Base-by-base conservation (phyloP, 2,329 filamentous ascomycete species). In the Coleophoma eucalyptorum region DNA sequence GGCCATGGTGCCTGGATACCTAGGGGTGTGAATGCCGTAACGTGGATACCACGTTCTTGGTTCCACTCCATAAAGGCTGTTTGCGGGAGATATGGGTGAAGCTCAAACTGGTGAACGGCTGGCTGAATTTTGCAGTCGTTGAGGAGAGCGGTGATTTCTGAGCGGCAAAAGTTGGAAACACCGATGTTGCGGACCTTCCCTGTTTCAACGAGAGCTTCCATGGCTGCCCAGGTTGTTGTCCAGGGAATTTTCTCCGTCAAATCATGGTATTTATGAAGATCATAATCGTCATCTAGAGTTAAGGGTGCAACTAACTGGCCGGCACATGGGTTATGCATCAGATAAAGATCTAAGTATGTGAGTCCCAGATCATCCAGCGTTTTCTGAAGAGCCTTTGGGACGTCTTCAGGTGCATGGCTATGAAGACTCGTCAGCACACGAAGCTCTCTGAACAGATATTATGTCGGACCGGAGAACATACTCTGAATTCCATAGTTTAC, bases 341-440 rank as follows among this genome's bases (percentile, higher is more conserved):
- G 77, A 65, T 80, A 89, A 53, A 93, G 73, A 65, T 94, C 89
- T 8, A 94, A 77, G 65, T 93, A 91, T 56, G 89, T 84, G 46
- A 92, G 73, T 2, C 87, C 86, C 26, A 94, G 73, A 52, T 79
- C 77, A 70, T 83, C 79, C 66, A 93, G 72, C 61, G 83, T 86
- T 74, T 86, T 82, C 57, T 89, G 80, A 34, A 92, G 75, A 32
- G 79, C 83, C 62, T 84, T 72, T 69, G 86, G 82, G 11, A 83
- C 82, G 13, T 83, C 77, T 34, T 79, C 80, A 1, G 50, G 46
- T 66, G 72, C 33, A 69, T 86, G 84, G 73, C 86, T 90, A 46
- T 86, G 63, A 83, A 84, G 2, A 6, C 26, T 3, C 10, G 10
- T 26, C 26, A 26, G 26, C 26, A 26, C 6, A 26, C 10, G 5